A percentile compares a stretch with the other conserved stretches of the same genome.
Conservation (phyloP, 345 rosid species). For the Eucalyptus victrix region DNA sequence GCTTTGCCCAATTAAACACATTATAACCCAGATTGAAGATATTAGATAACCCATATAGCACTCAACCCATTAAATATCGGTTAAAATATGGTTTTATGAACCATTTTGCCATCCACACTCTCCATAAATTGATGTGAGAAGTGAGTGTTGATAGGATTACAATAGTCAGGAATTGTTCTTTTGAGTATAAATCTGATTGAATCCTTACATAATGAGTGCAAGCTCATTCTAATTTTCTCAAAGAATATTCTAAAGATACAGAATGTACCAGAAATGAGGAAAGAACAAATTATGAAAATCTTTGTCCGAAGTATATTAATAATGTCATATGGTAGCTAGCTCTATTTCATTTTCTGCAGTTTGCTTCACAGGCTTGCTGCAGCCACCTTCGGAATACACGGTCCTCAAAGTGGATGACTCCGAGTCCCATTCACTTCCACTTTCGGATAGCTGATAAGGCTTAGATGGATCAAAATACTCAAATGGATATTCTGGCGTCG, state of each 20-base stretch:
- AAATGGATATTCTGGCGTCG: background rate
- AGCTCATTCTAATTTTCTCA: background rate
- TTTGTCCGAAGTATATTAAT: background rate
- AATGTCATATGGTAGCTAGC: background rate
- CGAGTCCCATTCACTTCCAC: background rate
- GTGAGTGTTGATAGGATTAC: background rate
- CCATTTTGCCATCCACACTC: background rate
- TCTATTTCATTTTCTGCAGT: background rate
- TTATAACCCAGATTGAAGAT: background rate
- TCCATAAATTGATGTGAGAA: background rate
- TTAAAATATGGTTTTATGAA: background rate
- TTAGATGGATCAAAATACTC: background rate
- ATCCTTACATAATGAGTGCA: background rate
- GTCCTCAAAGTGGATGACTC: background rate
- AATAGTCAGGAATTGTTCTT: background rate
- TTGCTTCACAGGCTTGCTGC: background rate
- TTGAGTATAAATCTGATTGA: background rate
- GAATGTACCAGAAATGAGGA: background rate
- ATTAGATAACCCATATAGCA: background rate
- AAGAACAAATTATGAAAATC: background rate
- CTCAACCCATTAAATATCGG: background rate
- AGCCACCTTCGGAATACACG: background rate
- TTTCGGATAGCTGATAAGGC: background rate
- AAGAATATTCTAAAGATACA: background rate
- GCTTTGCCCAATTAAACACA: background rate